Conservation (phyloP, 441 rosid species). For the Eutrema salsugineum region DNA sequence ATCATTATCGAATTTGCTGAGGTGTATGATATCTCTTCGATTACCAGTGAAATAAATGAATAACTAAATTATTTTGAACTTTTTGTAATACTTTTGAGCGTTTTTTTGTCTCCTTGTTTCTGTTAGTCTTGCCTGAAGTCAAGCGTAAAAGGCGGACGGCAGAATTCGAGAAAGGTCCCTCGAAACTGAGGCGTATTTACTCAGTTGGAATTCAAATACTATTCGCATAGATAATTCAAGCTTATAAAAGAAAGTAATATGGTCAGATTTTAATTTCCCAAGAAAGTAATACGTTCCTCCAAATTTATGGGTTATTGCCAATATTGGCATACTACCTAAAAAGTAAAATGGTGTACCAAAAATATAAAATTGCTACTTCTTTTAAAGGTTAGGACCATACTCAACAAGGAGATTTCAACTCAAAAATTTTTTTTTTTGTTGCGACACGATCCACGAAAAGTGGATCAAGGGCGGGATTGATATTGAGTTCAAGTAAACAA, state of each 20-base stretch:
- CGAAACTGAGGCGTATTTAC: background rate
- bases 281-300: constrained; percentile 1
- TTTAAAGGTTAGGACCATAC: background rate
- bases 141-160: constrained; percentile 1
- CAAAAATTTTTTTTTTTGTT: background rate
- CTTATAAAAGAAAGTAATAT: background rate
- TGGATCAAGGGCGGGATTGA: background rate
- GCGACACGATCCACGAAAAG: constrained; percentile 11
- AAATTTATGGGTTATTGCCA: background rate
- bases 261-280: background rate
- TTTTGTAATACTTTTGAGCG: background rate
- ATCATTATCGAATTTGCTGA: constrained; percentile 10
- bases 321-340: background rate
- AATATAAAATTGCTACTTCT: background rate
- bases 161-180: background rate
- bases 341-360: background rate
- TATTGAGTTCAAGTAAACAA: background rate
- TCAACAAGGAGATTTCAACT: background rate
- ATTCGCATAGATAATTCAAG: background rate
- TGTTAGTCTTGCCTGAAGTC: background rate
- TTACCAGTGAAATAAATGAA: background rate
- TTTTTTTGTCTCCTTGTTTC: background rate
- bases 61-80: background rate
- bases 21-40: background rate
- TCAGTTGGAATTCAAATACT: background rate